Evolutionary conservation across 257 asterid genomes (phyloP), one percentile per base, ranked within the genome.

Genomic region (Nicotiana tabacum): DNA sequence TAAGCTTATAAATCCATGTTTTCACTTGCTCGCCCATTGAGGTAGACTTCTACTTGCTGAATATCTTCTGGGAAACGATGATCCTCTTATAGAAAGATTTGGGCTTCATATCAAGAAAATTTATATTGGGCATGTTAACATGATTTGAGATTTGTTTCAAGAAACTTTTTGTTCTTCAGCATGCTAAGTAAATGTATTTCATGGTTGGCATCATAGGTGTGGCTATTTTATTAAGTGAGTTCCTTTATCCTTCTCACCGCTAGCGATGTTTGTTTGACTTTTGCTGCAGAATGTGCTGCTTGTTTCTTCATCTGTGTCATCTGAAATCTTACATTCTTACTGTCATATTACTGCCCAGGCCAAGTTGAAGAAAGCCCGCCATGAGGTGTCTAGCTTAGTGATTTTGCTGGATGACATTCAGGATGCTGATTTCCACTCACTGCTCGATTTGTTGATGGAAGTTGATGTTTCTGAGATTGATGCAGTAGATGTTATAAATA

Each of bases 401-500:
- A 82, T 95, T 83, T 84, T 88, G 58, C 83, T 93, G 86, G 98
- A 95, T 82, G 92, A 86, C 85, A 86, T 95, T 85, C 89, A 86
- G 88, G 97, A 92, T 86, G 91, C 82, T 81, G 98, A 93, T 88
- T 87, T 88, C 86, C 55, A 81, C 85, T 94, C 99, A 81, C 93
- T 95, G 87, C 90, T 85, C 62, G 91, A 88, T 48, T 89, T 93
- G 70, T 86, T 95, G 64, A 87, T 64, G 85, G 92, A 91, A 77
- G 87, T 91, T 76, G 95, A 93, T 85, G 77, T 70, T 83, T 93
- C 98, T 16, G 98, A 95, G 87, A 91, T 95, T 77, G 97, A 95
- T 83, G 97, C 97, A 48, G 97, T 93, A 83, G 99, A 93, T 92
- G 77, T 95, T 66, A 88, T 91, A 60, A 92, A 92, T 87, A 89